phyloP scores from a whole-genome alignment of 768 basidiomycete genomes.

The Mycena kentingensis region DNA sequence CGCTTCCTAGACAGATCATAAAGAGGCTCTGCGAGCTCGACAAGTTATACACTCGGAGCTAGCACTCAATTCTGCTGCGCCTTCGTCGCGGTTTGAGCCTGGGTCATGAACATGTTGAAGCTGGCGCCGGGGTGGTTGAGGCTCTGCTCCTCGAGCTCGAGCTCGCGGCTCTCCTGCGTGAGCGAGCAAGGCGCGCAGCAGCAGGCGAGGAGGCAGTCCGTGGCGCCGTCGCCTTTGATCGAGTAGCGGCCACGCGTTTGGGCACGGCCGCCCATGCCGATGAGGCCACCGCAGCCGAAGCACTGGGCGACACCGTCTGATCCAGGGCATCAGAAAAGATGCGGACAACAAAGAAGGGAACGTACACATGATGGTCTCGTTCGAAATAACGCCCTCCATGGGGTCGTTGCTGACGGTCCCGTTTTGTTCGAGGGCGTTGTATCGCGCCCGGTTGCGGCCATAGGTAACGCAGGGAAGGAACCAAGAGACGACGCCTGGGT shows the following conservation, averaged over 20 bases:
- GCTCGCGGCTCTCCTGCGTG: constrained; percentile 42
- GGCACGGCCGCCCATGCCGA: constrained; percentile 18
- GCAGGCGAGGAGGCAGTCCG: constrained; percentile 35
- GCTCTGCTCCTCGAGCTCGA: constrained; percentile 41
- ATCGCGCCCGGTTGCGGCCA: constrained; percentile 22
- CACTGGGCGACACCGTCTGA: constrained; percentile 19
- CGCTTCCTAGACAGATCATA: no score
- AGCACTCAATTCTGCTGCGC: constrained; percentile 1
- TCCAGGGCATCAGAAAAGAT: neutral
- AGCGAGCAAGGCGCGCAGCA: constrained; percentile 45
- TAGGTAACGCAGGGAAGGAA: constrained; percentile 24
- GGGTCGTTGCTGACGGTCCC: constrained; percentile 22
- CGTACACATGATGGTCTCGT: constrained; percentile 21
- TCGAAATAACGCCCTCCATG: constrained; percentile 21
- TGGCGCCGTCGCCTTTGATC: constrained; percentile 35
- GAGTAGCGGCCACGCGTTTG: constrained; percentile 32
- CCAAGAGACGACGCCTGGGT: constrained; percentile 22
- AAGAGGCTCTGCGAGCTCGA: no score
- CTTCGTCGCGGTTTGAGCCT: constrained; percentile 9
- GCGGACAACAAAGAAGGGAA: neutral
- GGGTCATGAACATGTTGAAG: constrained; percentile 21
- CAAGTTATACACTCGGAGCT: no score
- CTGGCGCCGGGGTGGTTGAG: constrained; percentile 22
- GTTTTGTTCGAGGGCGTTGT: constrained; percentile 19
- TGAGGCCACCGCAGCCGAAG: constrained; percentile 19